Evolutionary conservation across 345 rosid species (phyloP).

Genomic region (Citropsis articulata): DNA sequence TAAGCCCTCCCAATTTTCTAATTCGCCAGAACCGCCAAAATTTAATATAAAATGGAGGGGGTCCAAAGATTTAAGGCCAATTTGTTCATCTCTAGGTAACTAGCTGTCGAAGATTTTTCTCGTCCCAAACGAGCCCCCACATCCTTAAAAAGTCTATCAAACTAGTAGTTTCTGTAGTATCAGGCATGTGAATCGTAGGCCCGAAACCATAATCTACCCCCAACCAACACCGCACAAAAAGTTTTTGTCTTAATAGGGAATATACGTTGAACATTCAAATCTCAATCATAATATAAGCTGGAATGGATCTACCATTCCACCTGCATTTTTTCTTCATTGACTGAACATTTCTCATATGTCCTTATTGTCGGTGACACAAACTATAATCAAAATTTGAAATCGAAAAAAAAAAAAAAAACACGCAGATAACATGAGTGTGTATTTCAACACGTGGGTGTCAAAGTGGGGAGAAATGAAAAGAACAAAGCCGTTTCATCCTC

Average conservation of each 20-base stretch:
- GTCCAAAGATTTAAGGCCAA: neutral
- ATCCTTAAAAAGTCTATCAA: neutral
- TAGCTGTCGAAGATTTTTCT: constrained; percentile 13
- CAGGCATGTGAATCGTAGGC: constrained; percentile 24
- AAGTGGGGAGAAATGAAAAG: neutral
- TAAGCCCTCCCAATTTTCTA: too few relatives aligned
- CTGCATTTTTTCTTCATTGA: neutral
- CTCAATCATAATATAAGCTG: neutral
- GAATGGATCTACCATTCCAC: neutral
- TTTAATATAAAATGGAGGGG: neutral
- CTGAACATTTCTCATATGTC: neutral
- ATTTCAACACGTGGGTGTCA: neutral
- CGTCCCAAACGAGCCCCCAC: constrained; percentile 23
- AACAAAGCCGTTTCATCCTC: neutral
- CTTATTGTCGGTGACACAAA: neutral
- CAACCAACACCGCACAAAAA: neutral
- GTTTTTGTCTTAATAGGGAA: constrained; percentile 1
- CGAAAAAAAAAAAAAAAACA: neutral
- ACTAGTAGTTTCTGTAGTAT: neutral
- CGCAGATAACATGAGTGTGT: neutral
- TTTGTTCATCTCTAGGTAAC: neutral
- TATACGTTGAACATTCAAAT: constrained; percentile 4
- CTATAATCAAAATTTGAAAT: neutral
- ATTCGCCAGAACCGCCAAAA: neutral
- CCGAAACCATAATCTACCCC: constrained; percentile 11